Conservation (phyloP, 106 monocot species). For the Platanthera guangdongensis region DNA sequence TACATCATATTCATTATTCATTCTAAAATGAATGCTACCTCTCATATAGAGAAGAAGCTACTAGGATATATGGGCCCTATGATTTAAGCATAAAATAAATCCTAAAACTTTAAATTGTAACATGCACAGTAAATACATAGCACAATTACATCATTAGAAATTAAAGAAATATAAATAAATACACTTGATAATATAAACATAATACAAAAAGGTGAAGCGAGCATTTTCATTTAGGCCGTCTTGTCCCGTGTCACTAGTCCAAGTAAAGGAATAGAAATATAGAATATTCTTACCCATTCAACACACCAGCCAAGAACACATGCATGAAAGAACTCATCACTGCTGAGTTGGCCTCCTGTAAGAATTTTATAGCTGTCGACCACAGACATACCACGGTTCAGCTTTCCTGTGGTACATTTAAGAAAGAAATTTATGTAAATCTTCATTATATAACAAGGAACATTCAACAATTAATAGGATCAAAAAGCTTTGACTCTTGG, state of each 20-base stretch:
- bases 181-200: no score
- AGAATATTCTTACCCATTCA: conserved; percentile 69
- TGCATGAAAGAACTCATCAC: conserved; percentile 68
- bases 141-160: neutral
- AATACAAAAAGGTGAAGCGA: neutral
- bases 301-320: conserved; percentile 93
- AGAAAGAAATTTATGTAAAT: neutral
- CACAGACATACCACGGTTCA: conserved; percentile 91
- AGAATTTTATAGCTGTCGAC: conserved; percentile 89
- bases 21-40: no score
- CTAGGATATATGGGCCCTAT: no score
- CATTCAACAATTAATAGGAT: neutral
- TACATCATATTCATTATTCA: no score
- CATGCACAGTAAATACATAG: no score
- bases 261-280: neutral
- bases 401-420: conserved; percentile 50
- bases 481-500: neutral
- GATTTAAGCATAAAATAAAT: no score
- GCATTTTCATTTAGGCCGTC: no score
- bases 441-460: neutral
- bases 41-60: no score
- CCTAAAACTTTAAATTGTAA: no score
- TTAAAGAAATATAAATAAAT: neutral
- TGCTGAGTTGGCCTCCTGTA: conserved; percentile 57
- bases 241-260: no score